Percentiles rank a stretch among this genome's conserved stretches.
Evolutionary conservation across 2,329 filamentous ascomycete genomes (phyloP).

Genomic region (Exserohilum rostratum): DNA sequence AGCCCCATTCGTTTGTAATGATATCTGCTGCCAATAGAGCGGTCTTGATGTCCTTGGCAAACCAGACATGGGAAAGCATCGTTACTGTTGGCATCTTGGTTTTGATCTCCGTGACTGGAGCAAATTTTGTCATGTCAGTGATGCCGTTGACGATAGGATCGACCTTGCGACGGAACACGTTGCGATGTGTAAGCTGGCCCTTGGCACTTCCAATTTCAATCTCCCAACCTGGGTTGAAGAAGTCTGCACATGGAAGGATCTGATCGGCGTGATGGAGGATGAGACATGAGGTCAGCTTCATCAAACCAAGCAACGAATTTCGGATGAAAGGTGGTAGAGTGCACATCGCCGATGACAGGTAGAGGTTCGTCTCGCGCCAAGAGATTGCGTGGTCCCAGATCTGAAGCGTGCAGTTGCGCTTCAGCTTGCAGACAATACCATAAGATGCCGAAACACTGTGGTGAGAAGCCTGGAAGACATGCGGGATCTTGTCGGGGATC

Average conservation of each 20-base stretch:
- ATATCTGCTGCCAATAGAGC: conserved; percentile 68
- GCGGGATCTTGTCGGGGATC: conserved; percentile 62
- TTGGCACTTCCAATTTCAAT: conserved; percentile 65
- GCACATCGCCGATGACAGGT: conserved; percentile 50
- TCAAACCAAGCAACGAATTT: conserved; percentile 48
- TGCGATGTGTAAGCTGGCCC: conserved; percentile 62
- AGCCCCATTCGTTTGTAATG: conserved; percentile 70
- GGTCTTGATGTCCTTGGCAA: conserved; percentile 68
- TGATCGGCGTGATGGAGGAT: conserved; percentile 63
- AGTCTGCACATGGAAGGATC: conserved; percentile 54
- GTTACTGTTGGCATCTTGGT: conserved; percentile 66
- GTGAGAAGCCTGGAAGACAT: conserved; percentile 68
- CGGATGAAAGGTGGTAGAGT: conserved; percentile 50
- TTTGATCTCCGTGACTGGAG: conserved; percentile 64
- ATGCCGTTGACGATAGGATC: conserved; percentile 71
- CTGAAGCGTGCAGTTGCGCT: conserved; percentile 64
- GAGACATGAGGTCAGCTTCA: conserved; percentile 51
- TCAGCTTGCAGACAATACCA: conserved; percentile 67
- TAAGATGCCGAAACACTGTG: conserved; percentile 67
- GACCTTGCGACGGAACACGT: conserved; percentile 64
- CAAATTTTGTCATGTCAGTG: conserved; percentile 67
- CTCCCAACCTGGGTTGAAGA: conserved; percentile 70
- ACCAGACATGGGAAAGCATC: conserved; percentile 68
- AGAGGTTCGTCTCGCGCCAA: conserved; percentile 61
- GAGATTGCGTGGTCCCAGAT: conserved; percentile 70